Evolutionary conservation across 495 filamentous ascomycete species (phyloP).

Genomic region (Aspergillus bertholletiae): DNA sequence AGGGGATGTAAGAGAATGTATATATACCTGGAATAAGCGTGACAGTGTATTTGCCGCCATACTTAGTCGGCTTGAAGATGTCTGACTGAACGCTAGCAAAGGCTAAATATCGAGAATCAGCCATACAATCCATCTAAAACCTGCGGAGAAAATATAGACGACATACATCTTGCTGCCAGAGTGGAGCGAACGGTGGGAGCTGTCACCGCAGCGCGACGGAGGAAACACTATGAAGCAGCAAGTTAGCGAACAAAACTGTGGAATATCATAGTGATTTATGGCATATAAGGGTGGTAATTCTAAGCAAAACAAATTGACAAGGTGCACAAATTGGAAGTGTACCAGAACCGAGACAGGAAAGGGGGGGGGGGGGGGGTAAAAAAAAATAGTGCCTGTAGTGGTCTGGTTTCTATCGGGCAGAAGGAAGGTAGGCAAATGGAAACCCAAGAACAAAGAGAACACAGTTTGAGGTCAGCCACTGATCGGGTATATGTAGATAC

Average conservation of each 20-base stretch:
- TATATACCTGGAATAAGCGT: conserved; percentile 84
- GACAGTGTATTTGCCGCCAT: conserved; percentile 98
- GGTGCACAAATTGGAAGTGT: neutral
- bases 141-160: neutral
- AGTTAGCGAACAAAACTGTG: neutral
- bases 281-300: neutral
- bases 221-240: conserved; percentile 31
- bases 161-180: conserved; percentile 43
- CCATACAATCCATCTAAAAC: neutral
- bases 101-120: conserved; percentile 30
- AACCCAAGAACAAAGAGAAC: conserved; percentile 5
- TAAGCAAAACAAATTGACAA: too few species aligned
- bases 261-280: neutral
- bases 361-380: too few species aligned
- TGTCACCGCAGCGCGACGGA: conserved; percentile 37
- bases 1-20: neutral
- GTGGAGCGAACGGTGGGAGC: conserved; percentile 31
- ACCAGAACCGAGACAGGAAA: neutral
- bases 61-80: conserved; percentile 98
- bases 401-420: conserved; percentile 1
- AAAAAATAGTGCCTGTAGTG: too few species aligned
- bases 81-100: conserved; percentile 79
- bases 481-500: conserved; percentile 2
- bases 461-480: neutral
- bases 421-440: conserved; percentile 16